A percentile compares a stretch with the other conserved stretches of the same genome.
Evolutionary conservation across 164 flowering plant species (phyloP).

Genomic region (Vitis labrusca): DNA sequence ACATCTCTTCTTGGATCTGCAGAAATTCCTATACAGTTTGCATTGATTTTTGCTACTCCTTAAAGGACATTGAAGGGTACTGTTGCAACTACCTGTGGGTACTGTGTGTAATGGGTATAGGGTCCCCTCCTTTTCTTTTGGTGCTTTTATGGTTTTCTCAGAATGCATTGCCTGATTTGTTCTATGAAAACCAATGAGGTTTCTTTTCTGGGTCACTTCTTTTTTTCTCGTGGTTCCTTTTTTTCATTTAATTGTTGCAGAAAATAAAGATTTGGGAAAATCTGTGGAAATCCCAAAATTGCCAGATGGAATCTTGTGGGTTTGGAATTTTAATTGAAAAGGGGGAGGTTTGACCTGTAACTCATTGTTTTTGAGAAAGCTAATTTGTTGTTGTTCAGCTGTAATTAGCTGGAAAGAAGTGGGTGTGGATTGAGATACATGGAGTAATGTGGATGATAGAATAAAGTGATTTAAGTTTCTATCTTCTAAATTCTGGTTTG

Average conservation of each 20-base stretch:
- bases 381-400: conserved; percentile 6
- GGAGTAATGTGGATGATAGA: not conserved
- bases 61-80: not conserved
- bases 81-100: conserved; percentile 1
- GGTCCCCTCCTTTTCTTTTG: conserved; percentile 9
- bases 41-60: conserved; percentile 2
- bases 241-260: conserved; percentile 1
- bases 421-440: not conserved
- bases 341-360: conserved; percentile 1
- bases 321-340: conserved; percentile 4
- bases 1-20: conserved; percentile 29
- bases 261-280: conserved; percentile 2
- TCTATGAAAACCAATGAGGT: conserved; percentile 11
- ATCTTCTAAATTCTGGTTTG: not conserved
- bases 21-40: conserved; percentile 9
- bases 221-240: not conserved
- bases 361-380: not conserved
- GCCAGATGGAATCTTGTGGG: conserved; percentile 2
- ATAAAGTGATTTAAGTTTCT: too few relatives aligned
- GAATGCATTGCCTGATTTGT: conserved; percentile 19
- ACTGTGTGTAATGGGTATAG: conserved; percentile 8
- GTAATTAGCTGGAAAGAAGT: conserved; percentile 9
- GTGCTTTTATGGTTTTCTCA: not conserved
- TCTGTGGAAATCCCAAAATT: conserved; percentile 1
- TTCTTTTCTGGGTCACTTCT: conserved; percentile 7